Evolutionary conservation across 2,329 filamentous ascomycete species (phyloP).

Genomic region (Clarireedia hainanense): DNA sequence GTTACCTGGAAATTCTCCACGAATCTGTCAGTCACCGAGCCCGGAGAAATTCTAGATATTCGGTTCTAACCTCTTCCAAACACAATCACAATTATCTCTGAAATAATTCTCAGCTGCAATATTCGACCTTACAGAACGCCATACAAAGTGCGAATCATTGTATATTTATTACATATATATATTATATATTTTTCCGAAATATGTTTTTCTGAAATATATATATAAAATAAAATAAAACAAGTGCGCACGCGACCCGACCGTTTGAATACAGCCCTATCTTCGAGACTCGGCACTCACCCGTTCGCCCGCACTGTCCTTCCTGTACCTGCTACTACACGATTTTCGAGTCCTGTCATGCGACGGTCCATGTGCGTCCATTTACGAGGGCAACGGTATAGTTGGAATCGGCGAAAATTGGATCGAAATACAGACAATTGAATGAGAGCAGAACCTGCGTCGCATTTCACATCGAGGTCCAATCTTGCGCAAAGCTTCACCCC

Average conservation of each 20-base stretch:
- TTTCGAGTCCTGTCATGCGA: constrained; percentile 22
- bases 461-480: background rate
- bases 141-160: background rate
- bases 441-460: background rate
- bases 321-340: background rate
- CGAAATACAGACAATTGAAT: constrained; percentile 17
- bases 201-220: too few species aligned
- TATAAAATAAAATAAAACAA: background rate
- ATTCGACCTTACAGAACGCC: background rate
- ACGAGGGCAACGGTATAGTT: background rate
- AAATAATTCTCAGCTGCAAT: background rate
- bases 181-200: too few species aligned
- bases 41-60: too few species aligned
- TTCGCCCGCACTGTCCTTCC: background rate
- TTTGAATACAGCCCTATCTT: background rate
- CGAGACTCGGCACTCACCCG: background rate
- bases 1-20: too few species aligned
- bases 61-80: too few species aligned
- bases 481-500: constrained; percentile 16
- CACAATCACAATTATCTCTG: too few species aligned
- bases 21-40: too few species aligned
- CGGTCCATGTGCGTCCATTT: constrained; percentile 15
- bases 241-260: background rate
- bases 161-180: too few species aligned
- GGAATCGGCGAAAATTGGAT: constrained; percentile 12